These are phyloP conservation scores for Calonectria hawksworthii DNA, from an alignment of 2,329 filamentous ascomycete genomes.

Conservation along the genomic window DNA sequence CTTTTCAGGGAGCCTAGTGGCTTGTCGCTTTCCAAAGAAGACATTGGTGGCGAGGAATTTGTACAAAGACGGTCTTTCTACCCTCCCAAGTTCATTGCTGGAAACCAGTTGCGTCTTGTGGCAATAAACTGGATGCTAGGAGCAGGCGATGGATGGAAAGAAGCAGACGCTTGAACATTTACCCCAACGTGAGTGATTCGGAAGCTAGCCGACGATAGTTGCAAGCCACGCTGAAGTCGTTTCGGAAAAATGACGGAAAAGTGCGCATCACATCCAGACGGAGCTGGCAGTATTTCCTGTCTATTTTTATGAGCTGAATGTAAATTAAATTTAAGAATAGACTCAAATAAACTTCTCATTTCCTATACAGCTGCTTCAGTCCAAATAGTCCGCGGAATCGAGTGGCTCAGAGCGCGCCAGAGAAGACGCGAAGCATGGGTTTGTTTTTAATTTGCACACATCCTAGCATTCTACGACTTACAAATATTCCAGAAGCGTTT, in stretches of 20 bases:
- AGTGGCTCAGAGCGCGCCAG: not conserved
- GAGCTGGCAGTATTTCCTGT: too few species aligned
- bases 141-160: slow-evolving; percentile 59
- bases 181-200: not conserved
- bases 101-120: slow-evolving; percentile 55
- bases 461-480: too few species aligned
- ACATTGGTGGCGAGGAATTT: slow-evolving; percentile 63
- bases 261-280: too few species aligned
- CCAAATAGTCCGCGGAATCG: not conserved
- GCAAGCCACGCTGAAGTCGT: not conserved
- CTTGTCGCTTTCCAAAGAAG: slow-evolving; percentile 53
- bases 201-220: not conserved
- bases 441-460: not conserved
- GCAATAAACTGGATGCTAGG: slow-evolving; percentile 62
- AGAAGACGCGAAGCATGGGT: not conserved
- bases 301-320: not conserved
- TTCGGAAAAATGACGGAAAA: slow-evolving; percentile 3
- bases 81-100: slow-evolving; percentile 54
- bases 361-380: not conserved
- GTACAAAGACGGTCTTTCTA: slow-evolving; percentile 60
- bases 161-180: slow-evolving; percentile 1
- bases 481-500: not conserved
- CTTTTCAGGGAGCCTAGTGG: slow-evolving; percentile 57
- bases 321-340: too few species aligned
- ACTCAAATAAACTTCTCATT: too few species aligned